These are phyloP conservation scores for Chenopodium formosanum DNA, from an alignment of 148 eudicot species.

Conservation along the genomic window DNA sequence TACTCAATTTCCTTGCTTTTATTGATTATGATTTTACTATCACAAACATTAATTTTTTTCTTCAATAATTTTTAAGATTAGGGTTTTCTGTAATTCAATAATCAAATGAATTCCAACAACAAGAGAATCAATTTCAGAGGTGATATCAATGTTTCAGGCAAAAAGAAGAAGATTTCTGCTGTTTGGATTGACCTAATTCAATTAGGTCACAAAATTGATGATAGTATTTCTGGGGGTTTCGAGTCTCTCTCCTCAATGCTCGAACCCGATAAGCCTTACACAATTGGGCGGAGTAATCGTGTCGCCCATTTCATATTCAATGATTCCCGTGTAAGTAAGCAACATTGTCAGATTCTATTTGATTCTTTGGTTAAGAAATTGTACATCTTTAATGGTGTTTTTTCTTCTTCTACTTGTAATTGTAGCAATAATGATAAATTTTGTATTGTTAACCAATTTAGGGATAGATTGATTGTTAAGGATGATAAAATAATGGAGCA, in stretches of 20 bases:
- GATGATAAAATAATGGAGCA: background rate
- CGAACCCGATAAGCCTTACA: slow-evolving; percentile 41
- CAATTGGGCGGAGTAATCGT: slow-evolving; percentile 54
- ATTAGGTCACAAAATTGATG: slow-evolving; percentile 14
- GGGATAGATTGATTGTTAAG: slow-evolving; percentile 25
- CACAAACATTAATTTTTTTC: background rate
- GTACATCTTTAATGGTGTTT: slow-evolving; percentile 55
- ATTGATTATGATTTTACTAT: background rate
- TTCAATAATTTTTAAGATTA: background rate
- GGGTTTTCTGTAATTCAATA: too few species aligned
- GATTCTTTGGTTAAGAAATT: slow-evolving; percentile 52
- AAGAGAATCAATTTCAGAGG: slow-evolving; percentile 16
- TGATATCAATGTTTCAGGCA: background rate
- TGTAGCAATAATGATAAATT: background rate
- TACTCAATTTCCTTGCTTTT: background rate
- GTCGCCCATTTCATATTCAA: slow-evolving; percentile 46
- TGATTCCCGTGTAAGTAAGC: slow-evolving; percentile 69
- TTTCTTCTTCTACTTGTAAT: slow-evolving; percentile 26
- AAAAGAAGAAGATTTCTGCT: slow-evolving; percentile 14
- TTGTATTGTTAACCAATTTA: slow-evolving; percentile 36
- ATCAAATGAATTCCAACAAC: background rate
- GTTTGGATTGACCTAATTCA: slow-evolving; percentile 34
- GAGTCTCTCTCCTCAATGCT: slow-evolving; percentile 32
- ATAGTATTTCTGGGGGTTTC: background rate
- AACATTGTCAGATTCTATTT: slow-evolving; percentile 58